Conservation (phyloP, 1,284 basidiomycete species). For the Kalmanozyma brasiliensis region DNA sequence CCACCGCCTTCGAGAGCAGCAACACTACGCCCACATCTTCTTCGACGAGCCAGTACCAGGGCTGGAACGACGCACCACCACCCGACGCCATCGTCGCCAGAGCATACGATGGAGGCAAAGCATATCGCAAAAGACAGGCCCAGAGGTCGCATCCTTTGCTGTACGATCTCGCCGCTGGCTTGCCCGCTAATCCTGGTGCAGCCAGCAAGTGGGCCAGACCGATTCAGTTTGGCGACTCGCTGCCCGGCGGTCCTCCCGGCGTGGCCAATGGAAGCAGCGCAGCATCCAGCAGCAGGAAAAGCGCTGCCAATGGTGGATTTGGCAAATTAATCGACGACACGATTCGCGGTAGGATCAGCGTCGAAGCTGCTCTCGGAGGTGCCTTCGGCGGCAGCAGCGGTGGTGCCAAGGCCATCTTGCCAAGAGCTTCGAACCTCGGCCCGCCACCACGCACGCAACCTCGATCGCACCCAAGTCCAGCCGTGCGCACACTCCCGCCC, state of each 20-base stretch:
- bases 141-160: slow-evolving; percentile 50
- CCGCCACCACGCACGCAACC: slow-evolving; percentile 1
- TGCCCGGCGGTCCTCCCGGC: slow-evolving; percentile 17
- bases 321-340: slow-evolving; percentile 50
- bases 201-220: slow-evolving; percentile 65
- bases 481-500: neutral
- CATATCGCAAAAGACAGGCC: slow-evolving; percentile 24
- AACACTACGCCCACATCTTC: no score
- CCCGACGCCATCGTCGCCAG: slow-evolving; percentile 48
- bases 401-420: neutral
- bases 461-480: neutral
- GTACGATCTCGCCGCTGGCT: slow-evolving; percentile 59
- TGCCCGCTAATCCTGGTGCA: slow-evolving; percentile 59
- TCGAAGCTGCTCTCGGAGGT: slow-evolving; percentile 45
- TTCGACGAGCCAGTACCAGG: slow-evolving; percentile 23
- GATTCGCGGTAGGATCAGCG: slow-evolving; percentile 50
- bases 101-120: slow-evolving; percentile 52
- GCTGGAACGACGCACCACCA: slow-evolving; percentile 60
- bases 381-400: slow-evolving; percentile 5
- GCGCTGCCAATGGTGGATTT: slow-evolving; percentile 18
- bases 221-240: slow-evolving; percentile 60
- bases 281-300: neutral
- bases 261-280: neutral
- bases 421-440: neutral
- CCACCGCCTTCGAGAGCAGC: no score